Conservation (phyloP, 768 basidiomycete genomes). For the Collybia nuda region DNA sequence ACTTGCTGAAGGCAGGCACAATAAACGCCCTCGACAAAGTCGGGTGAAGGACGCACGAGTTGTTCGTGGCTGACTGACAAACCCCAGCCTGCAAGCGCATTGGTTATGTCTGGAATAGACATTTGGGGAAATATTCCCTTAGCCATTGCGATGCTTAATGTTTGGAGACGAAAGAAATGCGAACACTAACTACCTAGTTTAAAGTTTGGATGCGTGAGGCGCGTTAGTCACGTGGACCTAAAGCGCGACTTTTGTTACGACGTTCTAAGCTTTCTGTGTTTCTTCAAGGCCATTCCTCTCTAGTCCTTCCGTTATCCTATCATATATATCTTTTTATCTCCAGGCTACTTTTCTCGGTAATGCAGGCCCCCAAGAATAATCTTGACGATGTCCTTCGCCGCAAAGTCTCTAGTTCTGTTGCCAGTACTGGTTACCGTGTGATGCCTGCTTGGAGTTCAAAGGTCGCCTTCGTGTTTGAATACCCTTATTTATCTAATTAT, state of each 20-base stretch:
- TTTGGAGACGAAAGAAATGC: background rate
- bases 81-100: constrained; percentile 67
- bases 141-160: constrained; percentile 33
- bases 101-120: constrained; percentile 61
- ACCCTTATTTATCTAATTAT: too few species aligned
- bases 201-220: constrained; percentile 6
- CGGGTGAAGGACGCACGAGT: constrained; percentile 62
- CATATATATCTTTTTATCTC: background rate
- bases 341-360: too few species aligned
- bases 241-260: constrained; percentile 7
- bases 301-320: constrained; percentile 1
- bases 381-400: constrained; percentile 2
- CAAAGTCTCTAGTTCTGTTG: background rate
- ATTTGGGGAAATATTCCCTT: constrained; percentile 66
- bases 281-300: constrained; percentile 4
- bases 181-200: too few species aligned
- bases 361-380: background rate
- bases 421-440: background rate
- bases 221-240: constrained; percentile 26
- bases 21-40: constrained; percentile 73
- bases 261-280: background rate
- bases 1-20: constrained; percentile 72
- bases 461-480: too few species aligned
- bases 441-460: too few species aligned
- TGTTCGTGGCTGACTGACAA: constrained; percentile 67